Evolutionary conservation across 1,139 yeast genomes (phyloP).

Genomic region (Candida smagusa): DNA sequence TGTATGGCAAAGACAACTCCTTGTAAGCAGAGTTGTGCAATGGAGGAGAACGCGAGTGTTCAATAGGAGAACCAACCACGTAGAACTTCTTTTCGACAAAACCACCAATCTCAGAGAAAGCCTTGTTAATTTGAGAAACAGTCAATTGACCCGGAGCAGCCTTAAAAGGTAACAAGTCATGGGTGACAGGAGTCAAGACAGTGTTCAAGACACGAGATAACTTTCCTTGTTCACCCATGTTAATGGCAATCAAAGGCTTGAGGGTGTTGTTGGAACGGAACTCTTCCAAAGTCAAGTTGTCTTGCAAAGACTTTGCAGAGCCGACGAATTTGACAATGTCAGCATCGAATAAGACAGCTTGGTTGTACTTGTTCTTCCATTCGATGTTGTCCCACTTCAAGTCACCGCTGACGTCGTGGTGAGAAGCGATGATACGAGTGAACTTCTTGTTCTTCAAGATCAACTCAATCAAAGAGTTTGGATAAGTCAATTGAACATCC

Average conservation of each 20-base stretch:
- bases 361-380: slow-evolving; percentile 71
- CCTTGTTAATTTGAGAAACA: slow-evolving; percentile 56
- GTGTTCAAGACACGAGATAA: slow-evolving; percentile 75
- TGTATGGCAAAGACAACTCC: slow-evolving; percentile 73
- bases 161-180: slow-evolving; percentile 55
- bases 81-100: slow-evolving; percentile 55
- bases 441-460: slow-evolving; percentile 42
- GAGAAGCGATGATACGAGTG: slow-evolving; percentile 78
- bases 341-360: slow-evolving; percentile 62
- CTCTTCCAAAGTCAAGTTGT: slow-evolving; percentile 66
- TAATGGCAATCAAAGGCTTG: slow-evolving; percentile 78
- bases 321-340: slow-evolving; percentile 88
- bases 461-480: slow-evolving; percentile 27
- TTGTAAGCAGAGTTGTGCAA: slow-evolving; percentile 78
- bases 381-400: slow-evolving; percentile 65
- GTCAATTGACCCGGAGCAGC: slow-evolving; percentile 81
- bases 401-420: slow-evolving; percentile 65
- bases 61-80: slow-evolving; percentile 79
- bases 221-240: slow-evolving; percentile 75
- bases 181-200: slow-evolving; percentile 81
- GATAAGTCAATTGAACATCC: slow-evolving; percentile 50
- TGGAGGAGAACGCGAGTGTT: slow-evolving; percentile 84
- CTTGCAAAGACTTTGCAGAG: slow-evolving; percentile 57
- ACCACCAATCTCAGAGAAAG: slow-evolving; percentile 64
- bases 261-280: slow-evolving; percentile 54